Base-by-base conservation (phyloP, 2,329 filamentous ascomycete genomes). In the Talaromyces sp. region DNA sequence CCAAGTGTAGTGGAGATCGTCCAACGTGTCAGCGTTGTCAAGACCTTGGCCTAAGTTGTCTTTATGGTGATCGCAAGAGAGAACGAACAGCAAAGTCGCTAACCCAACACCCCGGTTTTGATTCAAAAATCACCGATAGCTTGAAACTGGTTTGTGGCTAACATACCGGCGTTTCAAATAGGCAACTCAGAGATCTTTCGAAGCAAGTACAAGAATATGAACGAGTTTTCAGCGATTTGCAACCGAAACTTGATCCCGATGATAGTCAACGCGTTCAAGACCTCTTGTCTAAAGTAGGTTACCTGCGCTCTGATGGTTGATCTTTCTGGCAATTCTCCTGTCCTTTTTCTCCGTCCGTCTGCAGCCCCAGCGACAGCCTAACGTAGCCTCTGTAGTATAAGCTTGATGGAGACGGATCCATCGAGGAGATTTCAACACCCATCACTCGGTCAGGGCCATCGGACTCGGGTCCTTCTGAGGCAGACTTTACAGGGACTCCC, bases 1-100 rank as follows among this genome's bases (percentile, higher is more conserved):
- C 76, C 61, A 80, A 80, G 69, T 80, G 78, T 69, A 77, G 73
- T 65, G 78, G 78, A 6, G 75, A 79, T 67, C 75, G 73, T 44
- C 78, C 78, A 35, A 69, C 70, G 33, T 80, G 78, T 63, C 70
- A 76, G 60, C 73, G 78, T 56, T 80, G 78, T 64, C 72, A 75
- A 67, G 77, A 80, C 64, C 69, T 74, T 28, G 74, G 74, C 8
- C 71, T 76, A 40, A 64, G 63, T 4, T 80, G 78, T 68, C 75
- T 73, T 16, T 80, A 80, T 64, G 76, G 76, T 35, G 77, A 79
- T 66, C 75, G 77, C 42, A 80, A 79, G 66, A 71, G 75, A 59
- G 78, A 80, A 65, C 73, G 75, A 66, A 73, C 74, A 65, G 73
- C 73, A 64, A 79, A 77, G 78, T 64, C 46, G 25, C 58, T 80